Conservation (phyloP, 345 rosid genomes). For the Eucalyptus viminalis region DNA sequence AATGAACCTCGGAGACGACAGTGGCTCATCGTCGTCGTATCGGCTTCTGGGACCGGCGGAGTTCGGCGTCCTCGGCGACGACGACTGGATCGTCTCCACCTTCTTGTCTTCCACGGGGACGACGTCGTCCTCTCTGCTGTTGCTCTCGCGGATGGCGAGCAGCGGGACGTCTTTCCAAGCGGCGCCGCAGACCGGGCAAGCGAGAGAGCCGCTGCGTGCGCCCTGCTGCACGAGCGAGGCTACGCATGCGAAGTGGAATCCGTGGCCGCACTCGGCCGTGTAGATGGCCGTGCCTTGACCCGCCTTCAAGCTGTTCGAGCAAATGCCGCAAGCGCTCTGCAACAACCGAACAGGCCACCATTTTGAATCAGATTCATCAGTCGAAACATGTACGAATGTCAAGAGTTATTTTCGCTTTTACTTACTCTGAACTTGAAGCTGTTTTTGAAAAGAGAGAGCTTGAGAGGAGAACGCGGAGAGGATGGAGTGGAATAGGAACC, state of each 20-base stretch:
- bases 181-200: slow-evolving; percentile 70
- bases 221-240: slow-evolving; percentile 39
- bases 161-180: slow-evolving; percentile 64
- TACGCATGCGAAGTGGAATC: slow-evolving; percentile 73
- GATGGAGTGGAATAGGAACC: slow-evolving; percentile 32
- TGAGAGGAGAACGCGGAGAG: slow-evolving; percentile 69
- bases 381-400: neutral
- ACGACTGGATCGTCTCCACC: slow-evolving; percentile 2
- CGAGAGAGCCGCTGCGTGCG: slow-evolving; percentile 13
- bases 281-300: slow-evolving; percentile 73
- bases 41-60: slow-evolving; percentile 14
- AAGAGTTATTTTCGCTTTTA: neutral
- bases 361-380: neutral
- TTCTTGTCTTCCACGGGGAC: slow-evolving; percentile 16
- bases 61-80: slow-evolving; percentile 7
- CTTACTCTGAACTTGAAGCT: slow-evolving; percentile 74
- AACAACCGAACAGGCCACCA: neutral
- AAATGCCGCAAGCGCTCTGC: slow-evolving; percentile 69
- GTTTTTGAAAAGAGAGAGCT: slow-evolving; percentile 67
- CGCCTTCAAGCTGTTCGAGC: slow-evolving; percentile 56
- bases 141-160: slow-evolving; percentile 22
- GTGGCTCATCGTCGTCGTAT: slow-evolving; percentile 84
- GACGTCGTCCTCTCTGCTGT: neutral
- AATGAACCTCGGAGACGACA: slow-evolving; percentile 41
- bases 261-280: slow-evolving; percentile 79